These are phyloP conservation scores for Nadsonia starkeyi-henricii DNA, from an alignment of 1,139 yeast genomes.

Conservation along the genomic window DNA sequence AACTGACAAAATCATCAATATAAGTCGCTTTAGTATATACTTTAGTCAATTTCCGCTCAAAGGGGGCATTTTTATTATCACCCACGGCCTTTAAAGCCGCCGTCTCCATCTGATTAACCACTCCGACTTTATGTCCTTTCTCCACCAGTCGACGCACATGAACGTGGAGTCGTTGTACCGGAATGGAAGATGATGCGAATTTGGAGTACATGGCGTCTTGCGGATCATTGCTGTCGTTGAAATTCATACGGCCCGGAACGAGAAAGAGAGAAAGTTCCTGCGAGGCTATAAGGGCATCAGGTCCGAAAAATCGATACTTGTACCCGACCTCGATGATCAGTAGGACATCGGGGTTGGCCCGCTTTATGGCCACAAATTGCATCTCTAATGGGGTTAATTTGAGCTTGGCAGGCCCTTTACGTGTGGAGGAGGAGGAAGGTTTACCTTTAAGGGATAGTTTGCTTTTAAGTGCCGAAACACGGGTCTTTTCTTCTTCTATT, in stretches of 20 bases:
- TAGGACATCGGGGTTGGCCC: constrained; percentile 46
- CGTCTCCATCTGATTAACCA: constrained; percentile 76
- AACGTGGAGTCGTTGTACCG: constrained; percentile 57
- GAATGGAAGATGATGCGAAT: constrained; percentile 77
- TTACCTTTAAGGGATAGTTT: background rate
- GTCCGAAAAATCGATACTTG: constrained; percentile 73
- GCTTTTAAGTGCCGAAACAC: background rate
- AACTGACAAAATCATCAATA: constrained; percentile 35
- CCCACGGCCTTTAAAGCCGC: constrained; percentile 52
- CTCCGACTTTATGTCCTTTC: constrained; percentile 50
- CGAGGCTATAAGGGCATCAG: constrained; percentile 65
- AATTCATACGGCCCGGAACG: constrained; percentile 46
- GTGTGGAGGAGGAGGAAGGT: too few relatives aligned
- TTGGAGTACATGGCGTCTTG: constrained; percentile 32
- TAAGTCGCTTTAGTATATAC: constrained; percentile 80
- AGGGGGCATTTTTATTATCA: constrained; percentile 35
- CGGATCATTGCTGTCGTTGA: constrained; percentile 32
- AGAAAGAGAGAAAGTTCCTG: constrained; percentile 54
- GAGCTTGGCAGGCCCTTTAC: background rate
- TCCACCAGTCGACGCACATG: constrained; percentile 41
- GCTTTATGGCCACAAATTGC: constrained; percentile 57
- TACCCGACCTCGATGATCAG: constrained; percentile 83
- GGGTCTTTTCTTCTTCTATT: background rate
- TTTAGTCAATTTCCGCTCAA: constrained; percentile 53
- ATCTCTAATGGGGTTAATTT: constrained; percentile 65